phyloP scores from a whole-genome alignment of 768 basidiomycete genomes.

The Leccinum barrowsii region DNA sequence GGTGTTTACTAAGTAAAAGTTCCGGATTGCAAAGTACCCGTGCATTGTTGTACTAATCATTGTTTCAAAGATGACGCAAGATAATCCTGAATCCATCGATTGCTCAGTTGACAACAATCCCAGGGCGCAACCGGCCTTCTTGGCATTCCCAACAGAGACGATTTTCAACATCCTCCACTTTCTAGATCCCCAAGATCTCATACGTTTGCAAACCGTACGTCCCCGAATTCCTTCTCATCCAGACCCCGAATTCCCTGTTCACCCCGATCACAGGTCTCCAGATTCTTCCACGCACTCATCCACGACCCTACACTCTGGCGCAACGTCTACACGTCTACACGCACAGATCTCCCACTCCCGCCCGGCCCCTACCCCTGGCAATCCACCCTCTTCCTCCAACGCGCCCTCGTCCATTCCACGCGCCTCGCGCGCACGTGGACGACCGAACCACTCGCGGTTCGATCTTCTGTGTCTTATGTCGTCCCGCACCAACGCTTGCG shows the following conservation, averaged over 20 bases:
- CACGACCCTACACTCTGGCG: conserved; percentile 14
- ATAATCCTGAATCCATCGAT: background rate
- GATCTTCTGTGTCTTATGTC: background rate
- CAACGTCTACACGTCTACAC: conserved; percentile 4
- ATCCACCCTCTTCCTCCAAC: conserved; percentile 15
- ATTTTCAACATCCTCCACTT: conserved; percentile 9
- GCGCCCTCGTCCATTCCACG: conserved; percentile 14
- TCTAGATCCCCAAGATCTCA: conserved; percentile 10
- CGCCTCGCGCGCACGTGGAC: conserved; percentile 15
- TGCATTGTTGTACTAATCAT: background rate
- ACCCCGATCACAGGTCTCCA: conserved; percentile 14
- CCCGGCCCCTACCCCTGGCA: conserved; percentile 22
- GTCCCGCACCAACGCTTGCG: background rate
- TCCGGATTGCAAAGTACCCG: background rate
- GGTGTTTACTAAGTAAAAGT: too few relatives aligned
- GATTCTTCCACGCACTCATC: conserved; percentile 8
- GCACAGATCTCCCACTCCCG: conserved; percentile 10
- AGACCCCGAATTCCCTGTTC: background rate
- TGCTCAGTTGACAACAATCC: background rate
- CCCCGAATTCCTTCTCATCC: too few relatives aligned
- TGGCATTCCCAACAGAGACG: conserved; percentile 17
- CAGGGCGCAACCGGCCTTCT: background rate
- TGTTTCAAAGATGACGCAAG: conserved; percentile 1
- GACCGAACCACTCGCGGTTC: conserved; percentile 7
- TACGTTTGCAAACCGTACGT: conserved; percentile 15